Base-by-base conservation (phyloP, 345 rosid species). In the Streptanthus diversifolius region DNA sequence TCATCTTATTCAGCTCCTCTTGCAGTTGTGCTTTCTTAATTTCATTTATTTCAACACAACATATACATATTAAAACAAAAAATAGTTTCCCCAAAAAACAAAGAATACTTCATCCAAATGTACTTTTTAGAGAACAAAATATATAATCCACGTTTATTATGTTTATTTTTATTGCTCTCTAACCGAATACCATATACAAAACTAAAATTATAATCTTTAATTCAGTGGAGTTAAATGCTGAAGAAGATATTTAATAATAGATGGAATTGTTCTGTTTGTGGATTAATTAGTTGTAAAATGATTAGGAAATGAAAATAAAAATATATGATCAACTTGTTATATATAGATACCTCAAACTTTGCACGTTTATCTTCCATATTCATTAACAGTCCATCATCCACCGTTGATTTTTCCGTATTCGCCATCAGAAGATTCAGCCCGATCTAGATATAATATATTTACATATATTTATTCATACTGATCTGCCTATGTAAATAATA, bases 311-410 rank as follows among this genome's bases (percentile, higher is more conserved):
- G 11, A 30, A 41, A 52, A 22, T 10, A 35, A 44, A 63, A 45
- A 68, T 24, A 59, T 48, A 1, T 10, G 18, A 64, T 73, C 32
- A 57, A 49, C 54, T 44, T 18, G 27, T 33, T 41, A 43, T 39
- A 9, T 29, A 39, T 5, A 54, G 30, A 45, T 63, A 93, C 98
- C 97, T 89, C 92, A 61, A 3, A 74, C 44, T 85, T 85, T 55
- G 84, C 78, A 82, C 89, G 74, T 56, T 82, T 85, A 3, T 91
- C 87, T 67, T 89, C 95, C 71, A 76, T 71, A 25, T 88, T 86
- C 4, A 91, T 84, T 24, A 96, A 89, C 0, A 84, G 49, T 14
- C 93, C 97, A 77, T 89, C 97, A 71, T 89, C 96, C 56, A 93
- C 95, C 21, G 84, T 89, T 25, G 97, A 91, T 73, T 89, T 93